These are phyloP conservation scores for Yamadazyma nakazawae DNA, from an alignment of 805 yeast genomes.

Conservation along the genomic window DNA sequence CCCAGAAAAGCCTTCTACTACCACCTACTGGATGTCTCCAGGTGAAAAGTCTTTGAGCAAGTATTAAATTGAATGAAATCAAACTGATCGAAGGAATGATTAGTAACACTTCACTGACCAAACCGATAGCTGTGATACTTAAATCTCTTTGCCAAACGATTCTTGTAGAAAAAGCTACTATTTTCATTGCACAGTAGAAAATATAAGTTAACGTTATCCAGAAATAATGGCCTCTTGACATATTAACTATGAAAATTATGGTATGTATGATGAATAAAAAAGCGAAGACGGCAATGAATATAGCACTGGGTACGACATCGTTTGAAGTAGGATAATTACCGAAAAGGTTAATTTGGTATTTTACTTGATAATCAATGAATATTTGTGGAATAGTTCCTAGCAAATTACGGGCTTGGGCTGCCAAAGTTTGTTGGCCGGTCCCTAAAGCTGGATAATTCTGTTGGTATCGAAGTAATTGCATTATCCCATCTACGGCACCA, in stretches of 20 bases:
- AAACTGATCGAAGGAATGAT: slow-evolving; percentile 58
- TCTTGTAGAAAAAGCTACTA: slow-evolving; percentile 59
- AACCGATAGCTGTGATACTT: slow-evolving; percentile 45
- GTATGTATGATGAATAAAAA: slow-evolving; percentile 48
- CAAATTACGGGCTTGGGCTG: slow-evolving; percentile 28
- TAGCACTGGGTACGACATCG: slow-evolving; percentile 60
- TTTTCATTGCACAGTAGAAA: slow-evolving; percentile 50
- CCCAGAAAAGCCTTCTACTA: slow-evolving; percentile 48
- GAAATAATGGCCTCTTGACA: slow-evolving; percentile 57
- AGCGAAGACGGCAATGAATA: slow-evolving; percentile 53
- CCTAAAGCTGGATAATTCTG: slow-evolving; percentile 31
- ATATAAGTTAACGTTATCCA: slow-evolving; percentile 52
- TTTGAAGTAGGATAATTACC: slow-evolving; percentile 56
- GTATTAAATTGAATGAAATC: slow-evolving; percentile 56
- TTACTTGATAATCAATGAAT: slow-evolving; percentile 35
- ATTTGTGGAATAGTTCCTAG: slow-evolving; percentile 42
- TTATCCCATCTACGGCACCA: slow-evolving; percentile 28
- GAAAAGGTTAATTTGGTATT: slow-evolving; percentile 49
- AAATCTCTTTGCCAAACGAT: slow-evolving; percentile 57
- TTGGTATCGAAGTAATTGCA: slow-evolving; percentile 26
- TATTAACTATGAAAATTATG: slow-evolving; percentile 46
- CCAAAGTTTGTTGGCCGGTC: slow-evolving; percentile 25
- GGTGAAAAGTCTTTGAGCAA: slow-evolving; percentile 67
- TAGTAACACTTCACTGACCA: slow-evolving; percentile 54
- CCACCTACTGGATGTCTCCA: slow-evolving; percentile 79